phyloP scores from a whole-genome alignment of 768 basidiomycete species.

The Lepiota subincarnata region DNA sequence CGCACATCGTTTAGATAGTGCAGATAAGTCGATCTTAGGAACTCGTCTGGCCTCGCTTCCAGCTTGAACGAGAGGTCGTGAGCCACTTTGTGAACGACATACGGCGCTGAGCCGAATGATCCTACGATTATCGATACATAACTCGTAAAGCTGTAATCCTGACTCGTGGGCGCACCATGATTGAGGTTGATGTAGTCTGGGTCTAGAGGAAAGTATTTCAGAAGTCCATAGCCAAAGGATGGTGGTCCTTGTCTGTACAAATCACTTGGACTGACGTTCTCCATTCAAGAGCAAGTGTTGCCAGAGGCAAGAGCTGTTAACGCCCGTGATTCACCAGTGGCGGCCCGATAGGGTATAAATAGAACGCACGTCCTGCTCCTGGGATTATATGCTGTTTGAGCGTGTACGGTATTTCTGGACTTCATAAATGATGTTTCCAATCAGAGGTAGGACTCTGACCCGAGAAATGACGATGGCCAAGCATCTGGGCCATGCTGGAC shows the following conservation, averaged over 20 bases:
- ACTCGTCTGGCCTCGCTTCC: constrained; percentile 56
- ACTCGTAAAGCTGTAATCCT: background rate
- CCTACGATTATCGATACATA: constrained; percentile 29
- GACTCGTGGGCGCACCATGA: constrained; percentile 38
- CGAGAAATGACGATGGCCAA: no score
- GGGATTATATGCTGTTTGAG: no score
- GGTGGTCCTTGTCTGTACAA: constrained; percentile 20
- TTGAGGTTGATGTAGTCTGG: constrained; percentile 63
- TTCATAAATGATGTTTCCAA: no score
- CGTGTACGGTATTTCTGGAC: no score
- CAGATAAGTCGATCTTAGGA: constrained; percentile 36
- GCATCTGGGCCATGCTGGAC: no score
- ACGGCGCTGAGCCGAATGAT: constrained; percentile 55
- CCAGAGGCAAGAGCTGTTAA: background rate
- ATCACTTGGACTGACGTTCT: background rate
- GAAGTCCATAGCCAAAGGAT: constrained; percentile 52
- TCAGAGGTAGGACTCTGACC: no score
- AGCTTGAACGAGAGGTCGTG: constrained; percentile 35
- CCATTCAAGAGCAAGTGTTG: background rate
- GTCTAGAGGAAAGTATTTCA: constrained; percentile 52
- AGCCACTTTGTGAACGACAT: constrained; percentile 44
- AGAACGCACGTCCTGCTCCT: no score
- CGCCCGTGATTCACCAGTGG: no score
- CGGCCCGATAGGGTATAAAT: no score
- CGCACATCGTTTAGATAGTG: constrained; percentile 36